Percentiles rank a stretch among this genome's conserved stretches.
Conservation (phyloP, 31 red algal genomes). For the Odonthalia washingtoniensis region DNA sequence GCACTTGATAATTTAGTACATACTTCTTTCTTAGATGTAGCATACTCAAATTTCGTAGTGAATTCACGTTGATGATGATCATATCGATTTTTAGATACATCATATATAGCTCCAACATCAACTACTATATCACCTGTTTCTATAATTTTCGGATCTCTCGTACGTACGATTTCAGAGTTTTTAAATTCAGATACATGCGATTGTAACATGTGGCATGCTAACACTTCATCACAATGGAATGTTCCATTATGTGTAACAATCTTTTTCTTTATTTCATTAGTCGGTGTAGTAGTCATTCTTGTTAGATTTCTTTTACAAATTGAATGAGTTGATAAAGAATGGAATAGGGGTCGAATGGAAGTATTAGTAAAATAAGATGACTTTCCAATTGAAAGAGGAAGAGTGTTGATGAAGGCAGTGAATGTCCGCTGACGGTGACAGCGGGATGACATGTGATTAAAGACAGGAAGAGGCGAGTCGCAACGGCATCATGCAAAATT, state of each 20-base stretch:
- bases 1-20: conserved; percentile 85
- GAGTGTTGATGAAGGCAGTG: too few species aligned
- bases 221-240: conserved; percentile 96
- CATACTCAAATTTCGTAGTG: conserved; percentile 64
- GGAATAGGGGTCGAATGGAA: too few species aligned
- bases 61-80: conserved; percentile 97
- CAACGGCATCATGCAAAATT: too few species aligned
- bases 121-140: conserved; percentile 74
- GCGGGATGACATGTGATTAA: too few species aligned
- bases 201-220: conserved; percentile 88
- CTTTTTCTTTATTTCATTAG: conserved; percentile 24
- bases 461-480: too few species aligned
- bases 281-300: not conserved
- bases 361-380: too few species aligned
- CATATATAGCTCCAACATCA: conserved; percentile 91
- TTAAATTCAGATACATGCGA: conserved; percentile 49
- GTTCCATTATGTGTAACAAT: conserved; percentile 92
- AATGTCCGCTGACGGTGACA: too few species aligned
- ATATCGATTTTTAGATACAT: conserved; percentile 59
- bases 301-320: too few species aligned
- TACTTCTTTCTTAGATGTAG: conserved; percentile 20
- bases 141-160: conserved; percentile 65
- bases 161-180: conserved; percentile 67
- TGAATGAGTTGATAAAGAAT: conserved; percentile 91
- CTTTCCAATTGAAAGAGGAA: too few species aligned